Base-by-base conservation (phyloP, 768 basidiomycete species). In the Tephrocybe sp. region DNA sequence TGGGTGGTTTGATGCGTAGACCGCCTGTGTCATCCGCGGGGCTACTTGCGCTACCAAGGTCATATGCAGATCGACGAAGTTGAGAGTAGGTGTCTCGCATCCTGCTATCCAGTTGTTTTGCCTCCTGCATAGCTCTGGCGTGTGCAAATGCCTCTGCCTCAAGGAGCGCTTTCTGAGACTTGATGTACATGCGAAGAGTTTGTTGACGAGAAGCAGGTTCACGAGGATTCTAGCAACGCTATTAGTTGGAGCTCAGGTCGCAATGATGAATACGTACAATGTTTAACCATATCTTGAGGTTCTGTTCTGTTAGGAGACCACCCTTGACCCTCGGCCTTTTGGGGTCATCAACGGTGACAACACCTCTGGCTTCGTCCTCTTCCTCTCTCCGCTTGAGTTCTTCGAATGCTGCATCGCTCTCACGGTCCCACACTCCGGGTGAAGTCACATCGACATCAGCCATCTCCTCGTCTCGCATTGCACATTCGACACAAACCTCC, bases 381-480 rank as follows among this genome's bases (percentile, higher is more conserved):
- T 74, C 70, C 60, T 95, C 93, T 55, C 84, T 74, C 53, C 75
- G 71, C 53, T 85, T 72, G 19, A 95, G 71, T 35, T 98, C 95
- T 34, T 90, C 82, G 50, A 79, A 96, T 26, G 79, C 72, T 10
- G 76, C 82, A 63, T 99, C 96, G 62, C 92, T 94, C 55, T 87
- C 87, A 34, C 97, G 78, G 0, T 90, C 92, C 97, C 97, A 99
- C 7, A 89, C 79, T 1, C 93, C 92, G 9, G 85, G 83, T 23
- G 84, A 82, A 3, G 84, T 80, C 17, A 97, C 97, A 65, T 90
- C 81, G 20, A 99, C 92, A 65, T 97, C 95, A 8, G 87, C 92
- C 89, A 99, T 92, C 65, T 99, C 97, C 63, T 96, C 84, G 68
- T 99, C 97, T 30, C 97, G 85, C 95, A 98, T 98, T 51, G 97